A percentile compares a stretch with the other conserved stretches of the same genome.
Conservation (phyloP, 2,329 filamentous ascomycete species). For the Trichoderma koningii region DNA sequence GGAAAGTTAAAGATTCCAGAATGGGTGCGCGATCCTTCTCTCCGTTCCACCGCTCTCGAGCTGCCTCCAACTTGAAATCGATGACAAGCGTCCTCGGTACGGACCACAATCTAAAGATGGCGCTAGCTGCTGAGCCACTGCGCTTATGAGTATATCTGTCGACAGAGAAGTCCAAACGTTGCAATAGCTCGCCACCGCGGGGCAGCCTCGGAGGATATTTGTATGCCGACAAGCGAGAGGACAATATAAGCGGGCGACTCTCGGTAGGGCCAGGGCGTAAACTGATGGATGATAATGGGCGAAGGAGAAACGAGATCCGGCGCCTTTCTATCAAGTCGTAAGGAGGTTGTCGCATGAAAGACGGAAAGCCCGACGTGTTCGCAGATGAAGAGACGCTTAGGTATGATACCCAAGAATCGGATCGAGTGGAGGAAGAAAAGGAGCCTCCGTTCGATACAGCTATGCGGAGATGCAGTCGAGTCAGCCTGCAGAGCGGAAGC, state of each 20-base stretch:
- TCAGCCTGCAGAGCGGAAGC: conserved; percentile 13
- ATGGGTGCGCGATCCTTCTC: background rate
- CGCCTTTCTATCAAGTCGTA: conserved; percentile 17
- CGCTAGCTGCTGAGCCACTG: too few relatives aligned
- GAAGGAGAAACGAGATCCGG: conserved; percentile 16
- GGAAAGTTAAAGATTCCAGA: background rate
- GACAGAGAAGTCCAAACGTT: background rate
- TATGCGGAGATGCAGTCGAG: conserved; percentile 23
- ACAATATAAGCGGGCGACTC: conserved; percentile 1
- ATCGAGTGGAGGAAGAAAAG: conserved; percentile 14
- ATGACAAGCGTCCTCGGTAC: background rate
- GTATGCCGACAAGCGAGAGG: conserved; percentile 11
- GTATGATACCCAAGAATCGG: conserved; percentile 11
- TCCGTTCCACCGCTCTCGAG: background rate
- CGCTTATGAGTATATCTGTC: background rate
- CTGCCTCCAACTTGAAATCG: conserved; percentile 9
- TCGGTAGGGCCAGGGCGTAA: conserved; percentile 6
- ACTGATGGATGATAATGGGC: background rate
- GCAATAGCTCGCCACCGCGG: conserved; percentile 13
- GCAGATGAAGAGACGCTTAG: background rate
- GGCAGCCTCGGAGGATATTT: conserved; percentile 18
- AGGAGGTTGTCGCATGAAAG: conserved; percentile 13
- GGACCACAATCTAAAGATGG: background rate
- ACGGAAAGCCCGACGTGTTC: conserved; percentile 10
- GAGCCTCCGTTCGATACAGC: conserved; percentile 3